Conservation (phyloP, 164 flowering plant genomes). For the Vitis riparia region DNA sequence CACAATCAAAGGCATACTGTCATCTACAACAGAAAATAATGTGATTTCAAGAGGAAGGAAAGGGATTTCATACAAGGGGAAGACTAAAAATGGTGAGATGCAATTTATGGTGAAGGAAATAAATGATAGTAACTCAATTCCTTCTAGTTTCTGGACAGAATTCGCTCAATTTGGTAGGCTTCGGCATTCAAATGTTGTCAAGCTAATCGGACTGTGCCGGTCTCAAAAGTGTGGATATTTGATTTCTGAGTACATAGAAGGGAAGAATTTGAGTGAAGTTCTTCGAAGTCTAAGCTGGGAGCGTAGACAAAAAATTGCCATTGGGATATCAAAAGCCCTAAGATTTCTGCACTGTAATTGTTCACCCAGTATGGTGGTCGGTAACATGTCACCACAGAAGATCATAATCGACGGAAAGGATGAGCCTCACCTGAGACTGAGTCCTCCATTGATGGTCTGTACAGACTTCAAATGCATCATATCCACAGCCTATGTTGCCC, state of each 20-base stretch:
- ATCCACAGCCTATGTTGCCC: conserved; percentile 55
- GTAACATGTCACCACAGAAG: conserved; percentile 48
- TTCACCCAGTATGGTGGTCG: conserved; percentile 35
- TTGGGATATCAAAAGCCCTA: conserved; percentile 62
- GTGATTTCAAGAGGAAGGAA: conserved; percentile 32
- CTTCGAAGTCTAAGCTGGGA: conserved; percentile 52
- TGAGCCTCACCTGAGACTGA: conserved; percentile 50
- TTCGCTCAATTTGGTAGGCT: conserved; percentile 37
- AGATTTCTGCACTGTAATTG: conserved; percentile 48
- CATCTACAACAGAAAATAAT: conserved; percentile 36
- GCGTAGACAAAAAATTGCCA: conserved; percentile 39
- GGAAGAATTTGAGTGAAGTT: conserved; percentile 45
- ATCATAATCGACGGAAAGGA: conserved; percentile 48
- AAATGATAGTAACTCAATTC: conserved; percentile 18
- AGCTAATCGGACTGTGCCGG: conserved; percentile 46
- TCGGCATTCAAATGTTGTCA: conserved; percentile 53
- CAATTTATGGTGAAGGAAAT: conserved; percentile 44
- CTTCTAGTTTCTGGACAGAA: conserved; percentile 41
- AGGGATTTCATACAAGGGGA: conserved; percentile 40
- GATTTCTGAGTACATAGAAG: conserved; percentile 48
- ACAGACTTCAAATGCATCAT: conserved; percentile 34
- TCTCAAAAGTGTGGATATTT: conserved; percentile 48
- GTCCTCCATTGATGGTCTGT: conserved; percentile 24
- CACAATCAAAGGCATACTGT: conserved; percentile 46
- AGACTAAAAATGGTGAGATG: conserved; percentile 21